These are phyloP conservation scores for Warburgia ugandensis DNA, from an alignment of 164 flowering plant species.

Conservation along the genomic window DNA sequence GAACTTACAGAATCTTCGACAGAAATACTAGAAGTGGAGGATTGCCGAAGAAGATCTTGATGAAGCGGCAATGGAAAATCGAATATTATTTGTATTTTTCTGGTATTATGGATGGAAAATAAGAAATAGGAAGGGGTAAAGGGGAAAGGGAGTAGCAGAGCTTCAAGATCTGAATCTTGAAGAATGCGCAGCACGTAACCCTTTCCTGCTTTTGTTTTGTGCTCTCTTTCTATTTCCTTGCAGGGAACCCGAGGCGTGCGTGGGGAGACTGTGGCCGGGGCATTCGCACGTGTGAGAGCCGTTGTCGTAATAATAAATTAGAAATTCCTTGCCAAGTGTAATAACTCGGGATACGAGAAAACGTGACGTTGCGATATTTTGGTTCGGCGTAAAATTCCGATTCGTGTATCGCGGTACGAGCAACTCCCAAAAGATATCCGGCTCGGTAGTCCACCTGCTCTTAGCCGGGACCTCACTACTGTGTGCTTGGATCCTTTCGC, in stretches of 20 bases:
- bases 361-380: no score
- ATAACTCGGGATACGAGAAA: no score
- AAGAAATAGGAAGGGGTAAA: not conserved
- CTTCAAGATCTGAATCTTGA: constrained; percentile 12
- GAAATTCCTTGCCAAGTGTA: no score
- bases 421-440: no score
- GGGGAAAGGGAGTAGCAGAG: not conserved
- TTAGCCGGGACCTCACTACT: no score
- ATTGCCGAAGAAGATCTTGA: constrained; percentile 8
- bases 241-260: constrained; percentile 8
- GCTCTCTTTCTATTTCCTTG: not conserved
- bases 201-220: not conserved
- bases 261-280: constrained; percentile 8
- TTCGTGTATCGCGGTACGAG: no score
- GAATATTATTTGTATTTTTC: not conserved
- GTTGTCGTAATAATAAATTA: not conserved
- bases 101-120: not conserved
- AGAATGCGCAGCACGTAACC: not conserved
- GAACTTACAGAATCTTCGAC: no score
- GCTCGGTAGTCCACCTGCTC: no score
- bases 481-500: no score
- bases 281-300: constrained; percentile 13
- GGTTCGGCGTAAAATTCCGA: no score
- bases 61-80: constrained; percentile 3
- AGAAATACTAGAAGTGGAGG: no score